Conservation (phyloP, 371 early-diverging fungal species). For the Rhizomucor pusillus region DNA sequence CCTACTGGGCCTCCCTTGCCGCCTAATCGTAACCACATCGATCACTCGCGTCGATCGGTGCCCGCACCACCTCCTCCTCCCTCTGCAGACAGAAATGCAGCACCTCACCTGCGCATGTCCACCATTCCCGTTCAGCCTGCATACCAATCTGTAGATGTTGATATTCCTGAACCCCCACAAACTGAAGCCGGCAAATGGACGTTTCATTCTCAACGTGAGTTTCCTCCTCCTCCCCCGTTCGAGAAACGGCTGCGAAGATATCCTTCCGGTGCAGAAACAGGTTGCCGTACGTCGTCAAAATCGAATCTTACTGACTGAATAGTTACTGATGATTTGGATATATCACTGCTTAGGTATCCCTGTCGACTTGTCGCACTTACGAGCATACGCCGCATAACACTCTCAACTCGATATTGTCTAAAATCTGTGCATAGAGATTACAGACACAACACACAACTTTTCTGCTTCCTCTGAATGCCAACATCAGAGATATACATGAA, state of each 20-base stretch:
- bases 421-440: too few relatives aligned
- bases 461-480: too few relatives aligned
- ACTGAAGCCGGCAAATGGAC: conserved; percentile 53
- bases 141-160: conserved; percentile 29
- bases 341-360: conserved; percentile 25
- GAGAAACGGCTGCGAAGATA: conserved; percentile 43
- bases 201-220: conserved; percentile 45
- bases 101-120: conserved; percentile 28
- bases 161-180: conserved; percentile 46
- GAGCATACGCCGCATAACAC: too few relatives aligned
- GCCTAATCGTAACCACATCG: too few relatives aligned
- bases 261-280: conserved; percentile 46
- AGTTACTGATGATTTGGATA: not conserved
- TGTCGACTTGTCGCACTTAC: conserved; percentile 39
- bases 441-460: too few relatives aligned
- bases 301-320: not conserved
- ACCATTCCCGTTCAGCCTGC: conserved; percentile 44
- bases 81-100: not conserved
- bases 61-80: not conserved
- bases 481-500: too few relatives aligned
- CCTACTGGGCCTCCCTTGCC: too few relatives aligned
- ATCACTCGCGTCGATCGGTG: too few relatives aligned
- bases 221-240: conserved; percentile 48
- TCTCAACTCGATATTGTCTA: too few relatives aligned
- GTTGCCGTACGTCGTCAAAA: conserved; percentile 38